These are phyloP conservation scores for Aspergillus udagawae DNA, from an alignment of 2,329 filamentous ascomycete genomes.

Conservation along the genomic window DNA sequence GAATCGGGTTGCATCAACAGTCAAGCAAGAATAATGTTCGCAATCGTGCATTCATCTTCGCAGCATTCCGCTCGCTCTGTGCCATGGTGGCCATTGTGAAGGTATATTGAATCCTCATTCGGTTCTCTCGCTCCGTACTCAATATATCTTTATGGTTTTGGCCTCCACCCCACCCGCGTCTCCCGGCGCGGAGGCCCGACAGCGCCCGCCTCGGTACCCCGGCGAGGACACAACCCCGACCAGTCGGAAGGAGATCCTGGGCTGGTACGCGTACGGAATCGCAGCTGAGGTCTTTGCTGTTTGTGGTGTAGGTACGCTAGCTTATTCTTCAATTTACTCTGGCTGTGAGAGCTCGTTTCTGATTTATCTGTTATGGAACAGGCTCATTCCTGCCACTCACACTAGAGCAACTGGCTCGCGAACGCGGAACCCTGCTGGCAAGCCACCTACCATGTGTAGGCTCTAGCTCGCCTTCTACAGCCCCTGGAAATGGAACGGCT, in stretches of 20 bases:
- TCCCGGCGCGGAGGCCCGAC: slow-evolving; percentile 16
- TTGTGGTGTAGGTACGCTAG: slow-evolving; percentile 61
- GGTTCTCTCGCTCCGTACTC: not conserved
- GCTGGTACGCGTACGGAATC: slow-evolving; percentile 92
- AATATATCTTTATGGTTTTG: slow-evolving; percentile 1
- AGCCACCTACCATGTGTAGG: slow-evolving; percentile 30
- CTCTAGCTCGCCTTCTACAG: slow-evolving; percentile 17
- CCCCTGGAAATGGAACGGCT: slow-evolving; percentile 13
- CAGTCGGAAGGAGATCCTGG: slow-evolving; percentile 72
- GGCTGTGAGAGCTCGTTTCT: not conserved
- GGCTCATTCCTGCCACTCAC: slow-evolving; percentile 90
- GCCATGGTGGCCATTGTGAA: slow-evolving; percentile 9
- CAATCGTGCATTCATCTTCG: not conserved
- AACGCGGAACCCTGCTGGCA: slow-evolving; percentile 74
- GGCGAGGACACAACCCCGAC: slow-evolving; percentile 85
- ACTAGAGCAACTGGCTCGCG: slow-evolving; percentile 84
- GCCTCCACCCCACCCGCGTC: slow-evolving; percentile 14
- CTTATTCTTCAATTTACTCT: not conserved
- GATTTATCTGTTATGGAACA: slow-evolving; percentile 27
- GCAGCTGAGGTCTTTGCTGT: slow-evolving; percentile 95
- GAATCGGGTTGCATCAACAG: not conserved
- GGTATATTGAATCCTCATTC: not conserved
- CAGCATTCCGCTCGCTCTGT: slow-evolving; percentile 3
- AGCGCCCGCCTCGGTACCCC: slow-evolving; percentile 55
- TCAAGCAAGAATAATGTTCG: not conserved